Base-by-base conservation (phyloP, 371 early-diverging fungal genomes). In the Blastocladiella emersonii region DNA sequence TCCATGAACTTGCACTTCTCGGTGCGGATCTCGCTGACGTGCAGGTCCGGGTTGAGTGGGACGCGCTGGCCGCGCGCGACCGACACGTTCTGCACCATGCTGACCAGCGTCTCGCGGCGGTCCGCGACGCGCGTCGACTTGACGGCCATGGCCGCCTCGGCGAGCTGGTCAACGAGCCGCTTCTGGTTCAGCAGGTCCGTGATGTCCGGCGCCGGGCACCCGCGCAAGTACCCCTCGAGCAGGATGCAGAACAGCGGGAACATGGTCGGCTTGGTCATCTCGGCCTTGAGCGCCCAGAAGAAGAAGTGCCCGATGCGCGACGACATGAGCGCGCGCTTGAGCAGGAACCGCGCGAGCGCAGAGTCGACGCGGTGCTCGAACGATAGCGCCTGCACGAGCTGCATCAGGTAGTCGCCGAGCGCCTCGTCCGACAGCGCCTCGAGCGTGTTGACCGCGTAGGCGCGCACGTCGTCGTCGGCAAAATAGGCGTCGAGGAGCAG, bases 1-100 rank as follows among this genome's bases (percentile, higher is more conserved):
- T 67, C 67, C 67, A 67, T 67, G 44, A 45, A 30, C 45, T 68
- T 56, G 34, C 67, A 67, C 57, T 67, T 67, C 8, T 67, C 49
- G 25, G 27, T 4, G 25, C 15, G 7, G 12, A 59, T 23, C 17
- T 45, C n/a, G n/a, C 10, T 10, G 7, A 39, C 27, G 27, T 36
- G 62, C 37, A 39, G 6, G 12, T 61, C 39, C 2, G 34, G 67
- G 36, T 59, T 23, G 37, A 68, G 37, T 17, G 67, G 67, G 32
- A 67, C 15, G 7, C 41, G 27, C 23, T 48, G 34, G 25, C 66
- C 35, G 7, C 10, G 27, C 15, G 36, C 19, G 0, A 65, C 36
- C 27, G n/a, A 15, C 2, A n/a, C n/a, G 19, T 19, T n/a, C 7
- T n/a, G 19, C 19, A 66, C 57, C 41, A 12, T 23, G 12, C n/a